Evolutionary conservation across 2,329 filamentous ascomycete species (phyloP).

Genomic region (Claviceps sp.): DNA sequence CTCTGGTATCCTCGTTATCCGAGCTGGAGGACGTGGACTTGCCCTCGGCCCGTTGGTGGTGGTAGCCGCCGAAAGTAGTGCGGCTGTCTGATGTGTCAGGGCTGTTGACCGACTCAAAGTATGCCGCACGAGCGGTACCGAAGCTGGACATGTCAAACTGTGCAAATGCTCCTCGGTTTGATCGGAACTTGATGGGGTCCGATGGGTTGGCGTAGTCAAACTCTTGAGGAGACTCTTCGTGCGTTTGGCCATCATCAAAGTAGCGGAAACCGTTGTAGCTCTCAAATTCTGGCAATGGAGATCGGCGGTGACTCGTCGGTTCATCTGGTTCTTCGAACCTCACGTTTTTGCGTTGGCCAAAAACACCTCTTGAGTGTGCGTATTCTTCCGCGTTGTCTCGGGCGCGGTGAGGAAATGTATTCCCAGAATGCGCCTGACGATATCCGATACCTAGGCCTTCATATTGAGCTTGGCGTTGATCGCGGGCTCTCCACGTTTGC

Average conservation of each 20-base stretch:
- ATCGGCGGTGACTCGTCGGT: neutral
- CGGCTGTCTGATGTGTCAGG: neutral
- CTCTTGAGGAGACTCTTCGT: neutral
- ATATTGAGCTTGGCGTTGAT: neutral
- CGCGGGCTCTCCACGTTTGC: neutral
- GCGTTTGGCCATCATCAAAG: neutral
- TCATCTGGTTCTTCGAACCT: neutral
- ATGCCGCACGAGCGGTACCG: neutral
- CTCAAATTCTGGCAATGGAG: slow-evolving; percentile 1
- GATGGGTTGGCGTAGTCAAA: neutral
- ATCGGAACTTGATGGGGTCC: neutral
- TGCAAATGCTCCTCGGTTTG: slow-evolving; percentile 3
- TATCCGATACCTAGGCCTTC: neutral
- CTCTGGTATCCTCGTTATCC: neutral
- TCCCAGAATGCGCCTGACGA: neutral
- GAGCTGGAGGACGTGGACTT: neutral
- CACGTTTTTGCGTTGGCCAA: neutral
- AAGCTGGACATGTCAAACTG: slow-evolving; percentile 2
- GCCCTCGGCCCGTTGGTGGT: neutral
- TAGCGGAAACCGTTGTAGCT: neutral
- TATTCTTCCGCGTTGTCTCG: neutral
- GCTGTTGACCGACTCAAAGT: neutral
- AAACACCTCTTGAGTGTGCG: neutral
- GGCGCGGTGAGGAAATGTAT: neutral
- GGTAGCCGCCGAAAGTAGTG: too few relatives aligned